These are phyloP conservation scores for Termitomyces sp. DNA, from an alignment of 768 basidiomycete species.

Conservation along the genomic window DNA sequence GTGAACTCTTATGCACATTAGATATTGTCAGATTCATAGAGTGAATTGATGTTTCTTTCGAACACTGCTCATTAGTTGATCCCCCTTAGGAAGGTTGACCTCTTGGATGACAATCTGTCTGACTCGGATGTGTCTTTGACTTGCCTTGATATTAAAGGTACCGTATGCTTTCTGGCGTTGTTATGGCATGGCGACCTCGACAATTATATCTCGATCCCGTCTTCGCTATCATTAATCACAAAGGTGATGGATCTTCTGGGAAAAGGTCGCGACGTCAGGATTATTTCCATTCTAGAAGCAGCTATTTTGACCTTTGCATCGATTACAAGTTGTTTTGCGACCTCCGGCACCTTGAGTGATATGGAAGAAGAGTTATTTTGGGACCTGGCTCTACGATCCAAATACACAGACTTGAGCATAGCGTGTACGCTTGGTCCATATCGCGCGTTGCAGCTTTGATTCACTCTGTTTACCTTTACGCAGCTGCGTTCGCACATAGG, in stretches of 20 bases:
- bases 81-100: not conserved
- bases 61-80: not conserved
- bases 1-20: not conserved
- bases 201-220: not conserved
- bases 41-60: not conserved
- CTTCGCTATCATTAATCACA: conserved; percentile 8
- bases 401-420: conserved; percentile 27
- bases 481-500: conserved; percentile 46
- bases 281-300: conserved; percentile 23
- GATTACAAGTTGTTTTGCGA: not conserved
- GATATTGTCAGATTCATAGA: conserved; percentile 7
- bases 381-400: conserved; percentile 24
- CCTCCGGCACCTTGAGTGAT: conserved; percentile 14
- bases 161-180: conserved; percentile 28
- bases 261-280: not conserved
- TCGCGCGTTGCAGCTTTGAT: not conserved
- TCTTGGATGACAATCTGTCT: not conserved
- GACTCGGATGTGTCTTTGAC: not conserved
- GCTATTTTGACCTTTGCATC: conserved; percentile 31
- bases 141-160: conserved; percentile 17
- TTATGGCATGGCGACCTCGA: conserved; percentile 25
- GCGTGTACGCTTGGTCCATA: conserved; percentile 26
- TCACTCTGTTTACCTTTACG: not conserved
- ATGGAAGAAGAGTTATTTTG: conserved; percentile 31
- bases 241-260: conserved; percentile 5